Percentiles rank a stretch among this genome's conserved stretches.
Evolutionary conservation across 352 stramenopile species (phyloP).

Genomic region (Pythium grandisporangium): DNA sequence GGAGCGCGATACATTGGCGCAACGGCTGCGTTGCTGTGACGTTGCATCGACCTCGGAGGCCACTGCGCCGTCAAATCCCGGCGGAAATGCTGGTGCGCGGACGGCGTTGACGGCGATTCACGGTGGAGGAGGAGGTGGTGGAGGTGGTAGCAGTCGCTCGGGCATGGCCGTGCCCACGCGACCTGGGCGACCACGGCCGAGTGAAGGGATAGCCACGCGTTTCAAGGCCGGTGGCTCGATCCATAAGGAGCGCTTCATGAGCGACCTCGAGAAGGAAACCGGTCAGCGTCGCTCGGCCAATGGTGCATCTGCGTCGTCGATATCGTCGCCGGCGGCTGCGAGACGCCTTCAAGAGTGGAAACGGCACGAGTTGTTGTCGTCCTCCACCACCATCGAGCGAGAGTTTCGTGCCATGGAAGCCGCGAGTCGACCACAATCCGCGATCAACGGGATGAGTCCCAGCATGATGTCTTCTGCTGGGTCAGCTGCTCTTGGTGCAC

Average conservation of each 20-base stretch:
- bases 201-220: no score
- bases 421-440: no score
- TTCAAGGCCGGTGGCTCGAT: constrained; percentile 16
- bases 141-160: background rate
- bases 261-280: constrained; percentile 56
- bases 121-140: background rate
- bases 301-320: constrained; percentile 1
- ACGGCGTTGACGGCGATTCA: constrained; percentile 2
- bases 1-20: constrained; percentile 21
- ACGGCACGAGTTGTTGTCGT: constrained; percentile 18
- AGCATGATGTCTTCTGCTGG: background rate
- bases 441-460: no score
- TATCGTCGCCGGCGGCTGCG: background rate
- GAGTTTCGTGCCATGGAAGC: constrained; percentile 23
- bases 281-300: constrained; percentile 38
- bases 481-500: no score
- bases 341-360: constrained; percentile 29
- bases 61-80: background rate
- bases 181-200: constrained; percentile 37
- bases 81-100: background rate
- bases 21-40: constrained; percentile 34
- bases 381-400: constrained; percentile 30
- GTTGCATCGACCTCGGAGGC: background rate
- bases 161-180: constrained; percentile 25
- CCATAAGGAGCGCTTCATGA: constrained; percentile 74